Conservation (phyloP, 768 basidiomycete genomes). For the Russula olivacea region DNA sequence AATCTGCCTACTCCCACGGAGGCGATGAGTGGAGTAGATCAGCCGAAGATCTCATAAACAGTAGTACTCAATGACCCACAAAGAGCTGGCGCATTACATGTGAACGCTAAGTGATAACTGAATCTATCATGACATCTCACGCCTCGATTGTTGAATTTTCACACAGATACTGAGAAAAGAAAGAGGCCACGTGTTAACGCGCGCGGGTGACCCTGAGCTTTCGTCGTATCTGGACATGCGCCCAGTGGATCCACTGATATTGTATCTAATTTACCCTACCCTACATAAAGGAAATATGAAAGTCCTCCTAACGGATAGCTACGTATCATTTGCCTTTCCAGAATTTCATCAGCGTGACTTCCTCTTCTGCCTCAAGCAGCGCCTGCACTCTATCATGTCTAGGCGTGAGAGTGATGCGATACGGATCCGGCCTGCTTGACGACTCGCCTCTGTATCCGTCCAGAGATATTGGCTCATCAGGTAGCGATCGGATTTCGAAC, state of each 20-base stretch:
- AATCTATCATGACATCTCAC: neutral
- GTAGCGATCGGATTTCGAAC: conserved; percentile 39
- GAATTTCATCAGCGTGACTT: conserved; percentile 17
- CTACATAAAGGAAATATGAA: no score
- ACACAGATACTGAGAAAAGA: no score
- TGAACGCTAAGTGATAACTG: neutral
- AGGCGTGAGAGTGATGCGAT: conserved; percentile 30
- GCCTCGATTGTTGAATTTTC: no score
- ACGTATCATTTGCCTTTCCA: neutral
- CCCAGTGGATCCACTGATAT: no score
- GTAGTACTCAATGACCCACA: no score
- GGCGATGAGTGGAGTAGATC: neutral
- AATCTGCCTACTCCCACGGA: neutral
- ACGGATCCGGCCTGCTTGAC: conserved; percentile 42
- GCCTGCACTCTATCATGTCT: conserved; percentile 25
- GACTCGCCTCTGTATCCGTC: conserved; percentile 44
- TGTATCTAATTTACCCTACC: no score
- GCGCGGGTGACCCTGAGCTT: no score
- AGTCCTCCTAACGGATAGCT: neutral
- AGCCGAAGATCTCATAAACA: neutral
- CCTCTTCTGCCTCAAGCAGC: conserved; percentile 19
- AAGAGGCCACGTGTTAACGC: no score
- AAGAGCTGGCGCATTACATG: neutral
- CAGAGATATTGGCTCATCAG: conserved; percentile 39
- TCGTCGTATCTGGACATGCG: no score